These are phyloP conservation scores for Musa balbisiana DNA, from an alignment of 202 grass and related monocot species.

Conservation along the genomic window DNA sequence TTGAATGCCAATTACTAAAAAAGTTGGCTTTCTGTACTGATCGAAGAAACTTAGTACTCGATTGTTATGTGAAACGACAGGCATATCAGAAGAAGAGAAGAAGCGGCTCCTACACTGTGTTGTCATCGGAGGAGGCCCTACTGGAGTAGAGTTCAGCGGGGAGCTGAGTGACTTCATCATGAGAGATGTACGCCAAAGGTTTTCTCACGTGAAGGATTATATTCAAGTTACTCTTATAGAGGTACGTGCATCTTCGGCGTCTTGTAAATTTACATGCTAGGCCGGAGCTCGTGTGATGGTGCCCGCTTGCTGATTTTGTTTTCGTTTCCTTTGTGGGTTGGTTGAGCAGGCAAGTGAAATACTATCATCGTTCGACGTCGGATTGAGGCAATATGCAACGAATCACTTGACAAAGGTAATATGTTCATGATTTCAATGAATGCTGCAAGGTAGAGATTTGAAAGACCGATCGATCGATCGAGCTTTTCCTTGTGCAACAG, in stretches of 20 bases:
- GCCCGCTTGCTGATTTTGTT: not conserved
- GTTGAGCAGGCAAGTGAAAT: constrained; percentile 74
- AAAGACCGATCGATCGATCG: not conserved
- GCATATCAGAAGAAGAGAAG: constrained; percentile 66
- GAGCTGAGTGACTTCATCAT: constrained; percentile 94
- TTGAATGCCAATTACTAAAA: not conserved
- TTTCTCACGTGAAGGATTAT: constrained; percentile 74
- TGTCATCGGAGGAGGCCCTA: constrained; percentile 79
- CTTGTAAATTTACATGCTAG: not conserved
- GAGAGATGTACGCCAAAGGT: constrained; percentile 56
- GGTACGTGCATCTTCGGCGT: constrained; percentile 24
- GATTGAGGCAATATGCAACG: constrained; percentile 64
- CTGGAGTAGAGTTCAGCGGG: constrained; percentile 90
- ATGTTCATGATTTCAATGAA: not conserved
- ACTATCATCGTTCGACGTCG: constrained; percentile 62
- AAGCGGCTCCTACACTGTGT: constrained; percentile 68
- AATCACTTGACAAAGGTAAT: constrained; percentile 74
- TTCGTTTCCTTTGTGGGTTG: not conserved
- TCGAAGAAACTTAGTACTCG: too few relatives aligned
- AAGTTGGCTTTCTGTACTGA: too few relatives aligned
- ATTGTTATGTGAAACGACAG: constrained; percentile 26
- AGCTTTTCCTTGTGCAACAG: constrained; percentile 26
- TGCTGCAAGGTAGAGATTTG: not conserved
- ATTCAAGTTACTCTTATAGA: constrained; percentile 89
- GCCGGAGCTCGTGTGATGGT: not conserved